Conservation (phyloP, 2,329 filamentous ascomycete species). For the Ophiobolus disseminans region DNA sequence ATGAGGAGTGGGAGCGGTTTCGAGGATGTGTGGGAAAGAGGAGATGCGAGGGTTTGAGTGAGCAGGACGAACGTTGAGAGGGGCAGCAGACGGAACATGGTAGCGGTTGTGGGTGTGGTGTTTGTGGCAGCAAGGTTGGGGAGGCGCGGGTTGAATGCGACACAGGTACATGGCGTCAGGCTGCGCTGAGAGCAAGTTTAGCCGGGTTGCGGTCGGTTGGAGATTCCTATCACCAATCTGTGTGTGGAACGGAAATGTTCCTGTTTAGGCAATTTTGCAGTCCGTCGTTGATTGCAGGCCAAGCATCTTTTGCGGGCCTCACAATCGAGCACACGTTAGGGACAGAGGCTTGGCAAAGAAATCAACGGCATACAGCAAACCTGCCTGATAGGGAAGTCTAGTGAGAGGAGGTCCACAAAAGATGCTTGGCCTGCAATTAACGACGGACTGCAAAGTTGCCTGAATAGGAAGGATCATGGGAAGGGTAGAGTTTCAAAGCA, state of each 20-base stretch:
- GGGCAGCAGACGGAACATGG: conserved; percentile 30
- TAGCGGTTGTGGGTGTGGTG: conserved; percentile 9
- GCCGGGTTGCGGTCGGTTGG: conserved; percentile 14
- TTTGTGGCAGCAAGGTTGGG: conserved; percentile 5
- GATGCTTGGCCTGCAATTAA: too few relatives aligned
- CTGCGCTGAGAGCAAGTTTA: conserved; percentile 18
- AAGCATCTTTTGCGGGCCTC: too few relatives aligned
- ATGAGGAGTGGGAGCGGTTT: conserved; percentile 80
- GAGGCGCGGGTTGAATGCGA: conserved; percentile 19
- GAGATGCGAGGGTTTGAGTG: conserved; percentile 21
- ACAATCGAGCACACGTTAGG: too few relatives aligned
- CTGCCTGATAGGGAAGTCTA: too few relatives aligned
- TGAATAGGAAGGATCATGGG: too few relatives aligned
- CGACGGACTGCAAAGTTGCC: too few relatives aligned
- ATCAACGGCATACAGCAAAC: not conserved
- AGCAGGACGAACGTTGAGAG: conserved; percentile 32
- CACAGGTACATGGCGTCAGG: conserved; percentile 30
- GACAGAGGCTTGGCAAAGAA: too few relatives aligned
- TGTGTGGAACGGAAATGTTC: not conserved
- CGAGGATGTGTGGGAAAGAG: conserved; percentile 11
- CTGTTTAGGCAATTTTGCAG: not conserved
- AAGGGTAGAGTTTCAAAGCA: too few relatives aligned
- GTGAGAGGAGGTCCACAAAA: too few relatives aligned
- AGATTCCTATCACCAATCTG: not conserved
- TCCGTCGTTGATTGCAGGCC: too few relatives aligned